Percentiles rank a stretch among this genome's conserved stretches.
phyloP scores from a whole-genome alignment of 768 basidiomycete genomes.

The Mycena albidolilacea region DNA sequence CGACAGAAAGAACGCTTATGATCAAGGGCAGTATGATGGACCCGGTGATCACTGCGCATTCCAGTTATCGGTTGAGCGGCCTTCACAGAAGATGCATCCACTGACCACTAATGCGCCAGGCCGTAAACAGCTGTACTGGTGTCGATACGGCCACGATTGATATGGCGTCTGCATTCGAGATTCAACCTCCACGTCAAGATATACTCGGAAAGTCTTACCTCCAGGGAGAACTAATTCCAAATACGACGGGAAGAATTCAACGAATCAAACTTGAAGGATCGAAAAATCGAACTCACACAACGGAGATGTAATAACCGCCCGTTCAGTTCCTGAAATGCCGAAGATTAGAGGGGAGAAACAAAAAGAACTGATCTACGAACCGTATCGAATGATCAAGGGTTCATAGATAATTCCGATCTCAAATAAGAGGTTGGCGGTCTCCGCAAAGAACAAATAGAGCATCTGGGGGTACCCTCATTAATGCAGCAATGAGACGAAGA shows the following conservation, averaged over 20 bases:
- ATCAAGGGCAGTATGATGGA: conserved; percentile 23
- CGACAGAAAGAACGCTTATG: conserved; percentile 26
- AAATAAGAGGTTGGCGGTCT: conserved; percentile 30
- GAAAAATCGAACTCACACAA: conserved; percentile 14
- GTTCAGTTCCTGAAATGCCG: conserved; percentile 15
- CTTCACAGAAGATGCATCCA: too few species aligned
- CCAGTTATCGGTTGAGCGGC: background rate
- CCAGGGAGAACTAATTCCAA: conserved; percentile 30
- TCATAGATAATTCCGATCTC: conserved; percentile 37
- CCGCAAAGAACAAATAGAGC: conserved; percentile 32
- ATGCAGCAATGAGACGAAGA: background rate
- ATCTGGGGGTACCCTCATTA: conserved; percentile 11
- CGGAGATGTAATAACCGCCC: conserved; percentile 29
- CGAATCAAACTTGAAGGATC: background rate
- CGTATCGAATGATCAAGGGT: conserved; percentile 34
- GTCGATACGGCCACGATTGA: conserved; percentile 32
- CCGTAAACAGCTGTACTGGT: conserved; percentile 37
- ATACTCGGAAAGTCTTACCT: conserved; percentile 15
- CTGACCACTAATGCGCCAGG: conserved; percentile 37
- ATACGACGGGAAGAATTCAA: background rate
- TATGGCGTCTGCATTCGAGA: conserved; percentile 11
- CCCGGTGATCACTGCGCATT: conserved; percentile 28
- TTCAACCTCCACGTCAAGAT: background rate
- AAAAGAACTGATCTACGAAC: conserved; percentile 2
- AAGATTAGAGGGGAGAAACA: background rate